These are phyloP conservation scores for Solanum medicagineum DNA, from an alignment of 257 asterid species.

Conservation along the genomic window DNA sequence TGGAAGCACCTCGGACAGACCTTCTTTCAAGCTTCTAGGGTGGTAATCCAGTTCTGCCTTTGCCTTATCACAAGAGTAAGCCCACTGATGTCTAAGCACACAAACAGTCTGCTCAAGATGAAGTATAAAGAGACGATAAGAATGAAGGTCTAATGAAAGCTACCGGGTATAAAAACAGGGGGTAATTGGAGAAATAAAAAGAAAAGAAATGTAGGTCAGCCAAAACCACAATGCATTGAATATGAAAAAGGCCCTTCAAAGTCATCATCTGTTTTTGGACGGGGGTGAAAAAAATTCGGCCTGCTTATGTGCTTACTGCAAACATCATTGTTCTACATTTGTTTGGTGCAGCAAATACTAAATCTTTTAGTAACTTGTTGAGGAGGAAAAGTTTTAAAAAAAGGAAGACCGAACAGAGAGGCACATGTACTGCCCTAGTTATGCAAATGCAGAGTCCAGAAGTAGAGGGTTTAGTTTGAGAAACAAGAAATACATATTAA, in stretches of 20 bases:
- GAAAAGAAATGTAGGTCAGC: neutral
- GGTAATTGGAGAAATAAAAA: neutral
- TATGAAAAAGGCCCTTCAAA: neutral
- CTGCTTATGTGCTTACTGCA: neutral
- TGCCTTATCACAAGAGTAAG: slow-evolving; percentile 78
- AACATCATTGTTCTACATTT: neutral
- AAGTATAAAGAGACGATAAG: neutral
- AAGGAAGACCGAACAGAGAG: neutral
- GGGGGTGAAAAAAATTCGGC: neutral
- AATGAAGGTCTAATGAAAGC: neutral
- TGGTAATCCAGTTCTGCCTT: slow-evolving; percentile 61
- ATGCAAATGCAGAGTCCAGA: neutral
- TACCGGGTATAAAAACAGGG: neutral
- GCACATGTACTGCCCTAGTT: neutral
- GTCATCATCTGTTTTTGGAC: neutral
- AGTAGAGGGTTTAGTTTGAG: neutral
- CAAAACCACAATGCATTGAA: neutral
- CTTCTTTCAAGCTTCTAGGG: slow-evolving; percentile 75
- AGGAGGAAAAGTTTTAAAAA: neutral
- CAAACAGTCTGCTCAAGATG: slow-evolving; percentile 40
- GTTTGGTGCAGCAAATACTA: neutral
- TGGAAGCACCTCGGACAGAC: slow-evolving; percentile 69
- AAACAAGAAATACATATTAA: neutral
- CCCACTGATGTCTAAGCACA: slow-evolving; percentile 76
- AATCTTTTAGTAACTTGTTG: neutral